Conservation (phyloP, 306 rosid genomes). For the Glycine latifolia region DNA sequence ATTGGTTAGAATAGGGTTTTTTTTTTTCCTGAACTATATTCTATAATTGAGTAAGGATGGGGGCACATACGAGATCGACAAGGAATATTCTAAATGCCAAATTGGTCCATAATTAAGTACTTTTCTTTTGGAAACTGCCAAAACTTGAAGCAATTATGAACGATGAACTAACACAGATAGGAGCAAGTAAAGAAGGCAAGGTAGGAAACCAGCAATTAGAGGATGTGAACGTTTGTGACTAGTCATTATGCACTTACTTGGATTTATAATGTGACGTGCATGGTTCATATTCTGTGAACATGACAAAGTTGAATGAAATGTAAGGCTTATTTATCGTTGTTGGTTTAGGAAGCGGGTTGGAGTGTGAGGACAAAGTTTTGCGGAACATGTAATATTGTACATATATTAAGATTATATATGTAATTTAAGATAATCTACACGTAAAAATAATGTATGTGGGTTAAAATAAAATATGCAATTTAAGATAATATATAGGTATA, state of each 20-base stretch:
- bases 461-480: too few relatives aligned
- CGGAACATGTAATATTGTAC: too few relatives aligned
- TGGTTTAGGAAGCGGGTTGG: too few relatives aligned
- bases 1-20: background rate
- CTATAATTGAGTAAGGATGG: constrained; percentile 33
- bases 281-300: too few relatives aligned
- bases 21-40: background rate
- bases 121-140: constrained; percentile 19
- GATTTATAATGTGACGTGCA: background rate
- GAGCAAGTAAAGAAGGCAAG: background rate
- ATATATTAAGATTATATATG: too few relatives aligned
- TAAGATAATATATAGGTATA: too few relatives aligned
- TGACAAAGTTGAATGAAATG: too few relatives aligned
- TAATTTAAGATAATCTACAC: too few relatives aligned
- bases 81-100: constrained; percentile 12
- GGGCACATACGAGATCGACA: constrained; percentile 13
- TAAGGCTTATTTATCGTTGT: too few relatives aligned
- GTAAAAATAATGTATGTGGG: too few relatives aligned
- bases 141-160: constrained; percentile 19
- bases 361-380: too few relatives aligned
- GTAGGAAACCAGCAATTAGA: background rate
- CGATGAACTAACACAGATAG: background rate
- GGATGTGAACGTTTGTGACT: background rate
- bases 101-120: constrained; percentile 19
- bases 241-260: constrained; percentile 27